Evolutionary conservation across 163 green algal genomes (phyloP).

Genomic region (Scenedesmus sp.): DNA sequence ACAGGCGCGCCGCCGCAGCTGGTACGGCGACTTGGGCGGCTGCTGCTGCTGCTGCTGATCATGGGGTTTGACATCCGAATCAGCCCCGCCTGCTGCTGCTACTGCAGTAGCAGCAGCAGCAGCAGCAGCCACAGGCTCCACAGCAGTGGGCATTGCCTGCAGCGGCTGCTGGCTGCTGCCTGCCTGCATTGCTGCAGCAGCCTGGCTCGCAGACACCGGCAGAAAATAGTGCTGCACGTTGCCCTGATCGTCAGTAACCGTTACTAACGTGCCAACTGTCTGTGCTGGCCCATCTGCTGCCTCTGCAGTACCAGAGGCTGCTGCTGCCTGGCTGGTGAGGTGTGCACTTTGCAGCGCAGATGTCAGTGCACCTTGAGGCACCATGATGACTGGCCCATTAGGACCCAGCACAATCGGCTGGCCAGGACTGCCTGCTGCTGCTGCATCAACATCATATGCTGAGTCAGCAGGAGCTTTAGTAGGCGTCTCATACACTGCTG

Average conservation of each 20-base stretch:
- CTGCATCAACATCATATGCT: background rate
- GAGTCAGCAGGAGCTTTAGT: background rate
- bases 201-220: background rate
- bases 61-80: background rate
- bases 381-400: slow-evolving; percentile 4
- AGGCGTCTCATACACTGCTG: background rate
- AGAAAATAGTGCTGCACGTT: slow-evolving; percentile 36
- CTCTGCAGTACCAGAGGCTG: background rate
- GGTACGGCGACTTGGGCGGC: background rate
- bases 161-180: background rate
- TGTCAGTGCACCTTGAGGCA: slow-evolving; percentile 4
- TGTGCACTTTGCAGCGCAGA: slow-evolving; percentile 11
- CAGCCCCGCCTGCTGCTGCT: background rate
- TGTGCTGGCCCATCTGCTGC: background rate
- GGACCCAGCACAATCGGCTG: background rate
- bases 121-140: background rate
- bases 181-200: background rate
- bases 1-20: background rate
- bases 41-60: background rate
- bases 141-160: background rate
- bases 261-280: slow-evolving; percentile 21
- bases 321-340: background rate
- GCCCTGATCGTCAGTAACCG: slow-evolving; percentile 3
- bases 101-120: background rate
- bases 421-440: background rate